These are phyloP conservation scores for Cardamine occulta DNA, from an alignment of 345 rosid genomes.

Conservation along the genomic window DNA sequence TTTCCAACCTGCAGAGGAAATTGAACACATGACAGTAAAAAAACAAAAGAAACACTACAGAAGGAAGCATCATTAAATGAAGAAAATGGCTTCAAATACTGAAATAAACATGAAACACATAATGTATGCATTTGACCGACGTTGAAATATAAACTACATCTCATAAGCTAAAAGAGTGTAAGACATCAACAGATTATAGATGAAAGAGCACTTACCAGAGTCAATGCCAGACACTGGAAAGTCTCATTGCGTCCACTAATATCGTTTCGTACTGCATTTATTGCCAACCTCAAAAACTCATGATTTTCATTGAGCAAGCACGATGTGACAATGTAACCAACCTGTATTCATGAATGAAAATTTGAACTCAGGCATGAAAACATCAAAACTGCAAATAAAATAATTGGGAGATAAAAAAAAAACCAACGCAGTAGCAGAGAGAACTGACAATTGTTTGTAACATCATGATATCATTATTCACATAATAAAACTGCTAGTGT, in stretches of 20 bases:
- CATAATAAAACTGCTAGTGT: constrained; percentile 1
- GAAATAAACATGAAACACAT: constrained; percentile 8
- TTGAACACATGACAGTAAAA: constrained; percentile 61
- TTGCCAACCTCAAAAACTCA: constrained; percentile 95
- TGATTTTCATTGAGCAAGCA: constrained; percentile 96
- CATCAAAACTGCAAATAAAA: background rate
- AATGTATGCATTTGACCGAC: background rate
- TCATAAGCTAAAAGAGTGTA: constrained; percentile 25
- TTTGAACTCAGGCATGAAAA: constrained; percentile 2
- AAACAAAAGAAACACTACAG: constrained; percentile 19
- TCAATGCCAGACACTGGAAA: constrained; percentile 97
- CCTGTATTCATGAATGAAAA: constrained; percentile 57
- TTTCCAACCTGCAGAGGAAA: constrained; percentile 77
- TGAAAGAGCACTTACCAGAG: constrained; percentile 67
- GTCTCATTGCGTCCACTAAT: constrained; percentile 99
- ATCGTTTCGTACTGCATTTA: constrained; percentile 93
- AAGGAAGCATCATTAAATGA: background rate
- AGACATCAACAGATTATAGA: constrained; percentile 20
- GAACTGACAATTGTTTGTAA: constrained; percentile 1
- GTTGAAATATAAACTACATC: constrained; percentile 16
- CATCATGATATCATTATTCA: background rate
- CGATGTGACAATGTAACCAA: constrained; percentile 95
- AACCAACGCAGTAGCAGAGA: background rate
- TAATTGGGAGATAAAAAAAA: background rate
- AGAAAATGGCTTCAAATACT: constrained; percentile 17